Percentiles rank a stretch among this genome's conserved stretches.
Conservation (phyloP, 164 flowering plant genomes). For the Brasenia schreberi region DNA sequence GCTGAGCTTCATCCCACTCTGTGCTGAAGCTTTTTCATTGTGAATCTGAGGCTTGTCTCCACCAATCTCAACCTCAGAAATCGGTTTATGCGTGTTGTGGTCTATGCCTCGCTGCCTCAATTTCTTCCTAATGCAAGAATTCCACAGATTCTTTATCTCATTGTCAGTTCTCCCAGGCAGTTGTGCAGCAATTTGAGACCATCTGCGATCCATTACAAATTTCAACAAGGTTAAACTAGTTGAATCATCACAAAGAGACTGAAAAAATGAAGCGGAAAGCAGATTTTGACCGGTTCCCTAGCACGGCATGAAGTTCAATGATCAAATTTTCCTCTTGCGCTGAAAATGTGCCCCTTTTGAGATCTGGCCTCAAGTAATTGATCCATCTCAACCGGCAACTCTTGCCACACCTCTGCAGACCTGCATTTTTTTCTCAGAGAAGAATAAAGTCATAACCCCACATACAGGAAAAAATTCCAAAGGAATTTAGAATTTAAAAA, state of each 20-base stretch:
- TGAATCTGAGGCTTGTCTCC: constrained; percentile 16
- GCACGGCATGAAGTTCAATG: constrained; percentile 68
- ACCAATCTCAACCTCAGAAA: constrained; percentile 42
- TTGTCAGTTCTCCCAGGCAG: constrained; percentile 90
- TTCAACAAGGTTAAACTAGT: not conserved
- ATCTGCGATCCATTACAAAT: constrained; percentile 25
- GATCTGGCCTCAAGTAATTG: constrained; percentile 79
- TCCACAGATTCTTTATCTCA: constrained; percentile 90
- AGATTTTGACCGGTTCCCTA: too few relatives aligned
- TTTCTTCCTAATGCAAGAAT: constrained; percentile 84
- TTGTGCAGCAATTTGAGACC: constrained; percentile 95
- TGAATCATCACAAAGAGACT: not conserved
- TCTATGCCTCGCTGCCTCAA: constrained; percentile 85
- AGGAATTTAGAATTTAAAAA: not conserved
- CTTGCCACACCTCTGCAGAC: constrained; percentile 80
- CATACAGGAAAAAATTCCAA: not conserved
- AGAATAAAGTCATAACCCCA: not conserved
- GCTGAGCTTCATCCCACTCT: constrained; percentile 23
- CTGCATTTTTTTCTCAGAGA: constrained; percentile 17
- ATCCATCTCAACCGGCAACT: constrained; percentile 88
- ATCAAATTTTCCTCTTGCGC: constrained; percentile 67
- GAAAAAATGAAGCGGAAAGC: too few relatives aligned
- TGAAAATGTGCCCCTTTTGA: constrained; percentile 78
- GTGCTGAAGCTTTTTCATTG: constrained; percentile 17
- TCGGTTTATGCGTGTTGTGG: constrained; percentile 73